Evolutionary conservation across 2,329 filamentous ascomycete genomes (phyloP), one percentile per base, ranked within the genome.

Genomic region (Orbilia blumenaviensis): DNA sequence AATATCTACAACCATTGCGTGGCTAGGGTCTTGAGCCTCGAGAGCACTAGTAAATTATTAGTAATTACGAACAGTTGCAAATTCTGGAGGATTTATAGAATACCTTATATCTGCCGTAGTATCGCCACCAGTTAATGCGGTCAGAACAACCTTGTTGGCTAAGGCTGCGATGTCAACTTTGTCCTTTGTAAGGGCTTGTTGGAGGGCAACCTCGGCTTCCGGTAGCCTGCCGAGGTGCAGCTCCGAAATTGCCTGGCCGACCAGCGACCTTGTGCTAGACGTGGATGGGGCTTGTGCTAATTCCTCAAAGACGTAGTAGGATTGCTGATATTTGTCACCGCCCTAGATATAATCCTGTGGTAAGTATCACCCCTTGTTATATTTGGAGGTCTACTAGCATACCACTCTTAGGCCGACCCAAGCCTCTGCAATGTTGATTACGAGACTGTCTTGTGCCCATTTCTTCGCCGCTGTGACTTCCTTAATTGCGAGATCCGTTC

Each of bases 271-370:
- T 62, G 90, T 87, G 14, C 92, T 92, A 56, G 92, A 90, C 16
- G 92, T 93, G 32, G 92, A 89, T 1, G 93, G 91, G 27, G 92
- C 90, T 82, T 96, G 92, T 3, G 95, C 94, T 56, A 98, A 88
- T 84, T 99, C 95, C 84, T 98, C 94, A 81, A 93, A 98, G 77
- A 98, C 94, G 86, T 99, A 98, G 84, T 96, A 98, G 16, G 94
- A 91, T 81, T 95, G 92, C 82, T 98, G 95, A 84, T 98, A 98
- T 83, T 93, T 95, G 80, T 97, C 93, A 79, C 94, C 94, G 81
- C 94, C 94, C 91, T 96, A 77, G 25, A 64, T n/a, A 5, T 34
- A 34, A 23, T 21, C 36, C 23, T 32, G 41, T 27, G 73, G 18
- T 50, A 12, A 85, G 78, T 83, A 81, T 78, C 77, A 56, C 23